These are phyloP conservation scores for Dactylorhiza incarnata DNA, from an alignment of 106 monocot genomes.

Conservation along the genomic window DNA sequence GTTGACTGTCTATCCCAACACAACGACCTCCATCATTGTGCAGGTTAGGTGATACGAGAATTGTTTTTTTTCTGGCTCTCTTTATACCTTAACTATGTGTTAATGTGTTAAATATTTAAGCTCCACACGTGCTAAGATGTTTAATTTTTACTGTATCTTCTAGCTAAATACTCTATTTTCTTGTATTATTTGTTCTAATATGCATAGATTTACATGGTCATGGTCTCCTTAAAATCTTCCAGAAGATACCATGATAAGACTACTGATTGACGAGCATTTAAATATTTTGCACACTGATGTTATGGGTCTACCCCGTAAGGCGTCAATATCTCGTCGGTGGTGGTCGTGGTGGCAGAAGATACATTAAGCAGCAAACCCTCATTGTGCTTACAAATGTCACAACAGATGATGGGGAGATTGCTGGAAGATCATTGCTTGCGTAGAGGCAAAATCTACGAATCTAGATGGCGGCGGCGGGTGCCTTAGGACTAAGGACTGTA, in stretches of 20 bases:
- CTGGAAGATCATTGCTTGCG: no score
- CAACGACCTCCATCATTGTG: slow-evolving; percentile 79
- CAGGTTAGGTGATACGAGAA: slow-evolving; percentile 41
- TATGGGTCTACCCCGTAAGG: no score
- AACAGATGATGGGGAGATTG: no score
- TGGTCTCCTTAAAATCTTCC: background rate
- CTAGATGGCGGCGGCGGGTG: no score
- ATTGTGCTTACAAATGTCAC: no score
- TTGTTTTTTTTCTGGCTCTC: background rate
- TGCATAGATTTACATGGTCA: background rate
- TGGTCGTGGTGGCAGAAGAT: no score
- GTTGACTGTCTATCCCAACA: slow-evolving; percentile 76
- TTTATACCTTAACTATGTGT: background rate
- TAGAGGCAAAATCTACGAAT: no score
- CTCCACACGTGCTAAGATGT: background rate
- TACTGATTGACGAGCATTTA: background rate
- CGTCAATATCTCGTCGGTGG: no score
- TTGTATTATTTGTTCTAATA: background rate
- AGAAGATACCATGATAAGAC: background rate
- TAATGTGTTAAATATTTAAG: background rate
- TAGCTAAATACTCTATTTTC: background rate
- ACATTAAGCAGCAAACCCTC: no score
- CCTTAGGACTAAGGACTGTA: no score
- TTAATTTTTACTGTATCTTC: background rate
- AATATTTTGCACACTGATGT: background rate